Conservation (phyloP, 192 early-diverging fungal genomes). For the Gaertneriomyces semiglobifer region DNA sequence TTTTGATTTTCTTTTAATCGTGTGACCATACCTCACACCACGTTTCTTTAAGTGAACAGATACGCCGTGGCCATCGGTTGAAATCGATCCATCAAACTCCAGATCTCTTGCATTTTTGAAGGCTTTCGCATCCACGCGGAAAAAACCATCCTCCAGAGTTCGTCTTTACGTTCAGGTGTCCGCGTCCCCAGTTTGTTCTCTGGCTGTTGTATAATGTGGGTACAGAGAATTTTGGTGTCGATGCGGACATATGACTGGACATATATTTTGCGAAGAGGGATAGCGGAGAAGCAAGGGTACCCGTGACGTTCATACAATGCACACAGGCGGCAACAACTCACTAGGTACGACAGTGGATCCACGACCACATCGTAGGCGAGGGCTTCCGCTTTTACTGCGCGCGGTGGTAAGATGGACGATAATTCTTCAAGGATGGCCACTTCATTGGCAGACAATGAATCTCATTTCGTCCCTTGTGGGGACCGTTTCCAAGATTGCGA, state of each 20-base stretch:
- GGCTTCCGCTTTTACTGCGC: not conserved
- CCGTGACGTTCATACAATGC: constrained; percentile 8
- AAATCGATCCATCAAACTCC: constrained; percentile 1
- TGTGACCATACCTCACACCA: not conserved
- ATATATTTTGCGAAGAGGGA: constrained; percentile 7
- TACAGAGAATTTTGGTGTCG: constrained; percentile 15
- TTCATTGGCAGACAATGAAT: not conserved
- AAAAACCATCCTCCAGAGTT: not conserved
- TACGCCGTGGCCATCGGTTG: not conserved
- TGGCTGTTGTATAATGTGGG: too few species aligned
- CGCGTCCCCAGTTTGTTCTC: too few species aligned
- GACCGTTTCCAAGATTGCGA: not conserved
- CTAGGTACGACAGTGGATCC: constrained; percentile 6
- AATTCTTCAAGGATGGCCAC: not conserved
- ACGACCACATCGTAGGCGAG: constrained; percentile 7
- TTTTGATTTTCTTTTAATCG: not conserved
- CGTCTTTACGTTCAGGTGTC: not conserved
- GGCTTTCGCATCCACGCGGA: not conserved
- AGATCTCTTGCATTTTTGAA: not conserved
- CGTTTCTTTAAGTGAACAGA: not conserved
- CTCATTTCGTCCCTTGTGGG: not conserved
- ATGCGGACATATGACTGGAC: constrained; percentile 9
- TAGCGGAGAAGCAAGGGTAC: constrained; percentile 2
- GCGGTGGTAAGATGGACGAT: not conserved
- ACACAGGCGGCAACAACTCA: constrained; percentile 5